Evolutionary conservation across 192 early-diverging fungal genomes (phyloP).

Genomic region (Entomortierella chlamydospora): DNA sequence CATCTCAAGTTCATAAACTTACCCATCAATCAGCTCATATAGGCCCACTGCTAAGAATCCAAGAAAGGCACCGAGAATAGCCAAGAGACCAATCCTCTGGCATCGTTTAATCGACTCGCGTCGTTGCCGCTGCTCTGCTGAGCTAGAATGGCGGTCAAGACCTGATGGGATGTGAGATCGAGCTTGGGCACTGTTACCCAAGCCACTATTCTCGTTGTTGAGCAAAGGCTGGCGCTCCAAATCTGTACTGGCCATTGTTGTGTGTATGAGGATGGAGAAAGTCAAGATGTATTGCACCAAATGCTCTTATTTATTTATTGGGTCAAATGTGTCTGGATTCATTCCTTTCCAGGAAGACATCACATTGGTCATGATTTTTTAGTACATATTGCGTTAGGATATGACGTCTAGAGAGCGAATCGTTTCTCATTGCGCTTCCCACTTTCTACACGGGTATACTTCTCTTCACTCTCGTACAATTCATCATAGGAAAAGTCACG

Average conservation of each 20-base stretch:
- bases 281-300: background rate
- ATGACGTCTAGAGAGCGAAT: slow-evolving; percentile 43
- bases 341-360: slow-evolving; percentile 1
- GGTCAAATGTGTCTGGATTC: background rate
- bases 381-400: too few species aligned
- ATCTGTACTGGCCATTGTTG: slow-evolving; percentile 22
- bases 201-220: background rate
- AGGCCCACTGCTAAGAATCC: slow-evolving; percentile 15
- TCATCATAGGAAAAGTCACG: slow-evolving; percentile 48
- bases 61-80: slow-evolving; percentile 22
- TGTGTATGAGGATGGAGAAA: slow-evolving; percentile 6
- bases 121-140: slow-evolving; percentile 1
- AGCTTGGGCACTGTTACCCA: too few species aligned
- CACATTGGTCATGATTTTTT: background rate
- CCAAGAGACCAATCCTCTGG: slow-evolving; percentile 26
- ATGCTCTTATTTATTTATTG: background rate
- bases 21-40: slow-evolving; percentile 22
- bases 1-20: too few species aligned
- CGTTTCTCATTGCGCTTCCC: slow-evolving; percentile 25
- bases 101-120: slow-evolving; percentile 18
- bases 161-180: slow-evolving; percentile 36
- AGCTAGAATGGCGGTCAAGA: slow-evolving; percentile 5
- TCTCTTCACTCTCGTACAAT: slow-evolving; percentile 33
- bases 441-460: slow-evolving; percentile 25
- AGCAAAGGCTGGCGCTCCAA: slow-evolving; percentile 48